Evolutionary conservation across 352 stramenopile species (phyloP).

Genomic region (Phytophthora pini): DNA sequence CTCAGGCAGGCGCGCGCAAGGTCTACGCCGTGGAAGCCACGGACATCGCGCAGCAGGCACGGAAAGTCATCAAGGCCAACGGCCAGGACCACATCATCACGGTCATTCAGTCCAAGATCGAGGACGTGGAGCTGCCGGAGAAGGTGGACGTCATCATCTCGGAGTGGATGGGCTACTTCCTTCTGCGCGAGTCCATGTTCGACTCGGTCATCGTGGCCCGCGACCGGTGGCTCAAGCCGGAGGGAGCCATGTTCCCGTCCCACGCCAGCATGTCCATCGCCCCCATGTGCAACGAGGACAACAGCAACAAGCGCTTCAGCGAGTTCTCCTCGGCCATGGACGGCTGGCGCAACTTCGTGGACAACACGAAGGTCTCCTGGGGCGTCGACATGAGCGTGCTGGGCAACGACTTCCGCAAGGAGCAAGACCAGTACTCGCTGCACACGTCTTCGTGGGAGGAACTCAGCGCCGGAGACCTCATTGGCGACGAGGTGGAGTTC

Average conservation of each 20-base stretch:
- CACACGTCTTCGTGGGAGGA: conserved; percentile 87
- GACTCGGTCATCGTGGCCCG: conserved; percentile 97
- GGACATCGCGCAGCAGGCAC: conserved; percentile 97
- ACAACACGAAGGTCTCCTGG: conserved; percentile 94
- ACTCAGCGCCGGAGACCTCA: conserved; percentile 75
- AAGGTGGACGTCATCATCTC: conserved; percentile 99
- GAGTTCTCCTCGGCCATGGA: conserved; percentile 90
- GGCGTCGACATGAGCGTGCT: conserved; percentile 98
- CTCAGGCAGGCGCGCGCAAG: conserved; percentile 97
- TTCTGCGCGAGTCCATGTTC: conserved; percentile 99
- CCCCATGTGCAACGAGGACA: conserved; percentile 95
- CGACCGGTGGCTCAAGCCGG: conserved; percentile 97
- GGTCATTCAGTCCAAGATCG: conserved; percentile 98
- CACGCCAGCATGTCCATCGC: conserved; percentile 98
- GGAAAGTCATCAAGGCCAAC: conserved; percentile 97
- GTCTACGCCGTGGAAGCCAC: conserved; percentile 98
- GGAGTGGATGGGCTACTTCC: conserved; percentile 99
- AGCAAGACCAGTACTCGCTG: conserved; percentile 90
- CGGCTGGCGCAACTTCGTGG: conserved; percentile 85
- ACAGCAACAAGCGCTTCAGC: conserved; percentile 85
- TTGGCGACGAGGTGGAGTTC: conserved; percentile 87
- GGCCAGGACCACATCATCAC: conserved; percentile 96
- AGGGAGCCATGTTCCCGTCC: conserved; percentile 98
- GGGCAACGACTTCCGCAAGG: conserved; percentile 83
- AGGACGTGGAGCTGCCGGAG: conserved; percentile 97